Percentiles rank a stretch among this genome's conserved stretches.
Evolutionary conservation across 2,329 filamentous ascomycete genomes (phyloP).

Genomic region (Blastomyces emzantsi): DNA sequence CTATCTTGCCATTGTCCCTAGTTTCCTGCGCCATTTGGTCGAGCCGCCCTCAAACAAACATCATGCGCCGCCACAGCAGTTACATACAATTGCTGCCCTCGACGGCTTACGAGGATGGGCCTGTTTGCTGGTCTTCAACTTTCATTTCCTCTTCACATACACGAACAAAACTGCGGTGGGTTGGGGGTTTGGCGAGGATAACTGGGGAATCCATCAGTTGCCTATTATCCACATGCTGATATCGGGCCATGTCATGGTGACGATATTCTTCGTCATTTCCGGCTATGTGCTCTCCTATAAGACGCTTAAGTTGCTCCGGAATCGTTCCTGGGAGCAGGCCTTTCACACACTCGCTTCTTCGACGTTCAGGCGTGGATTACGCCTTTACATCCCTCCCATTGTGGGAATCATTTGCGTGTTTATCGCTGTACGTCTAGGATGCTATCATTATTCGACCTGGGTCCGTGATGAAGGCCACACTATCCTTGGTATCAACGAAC

Average conservation of each 20-base stretch:
- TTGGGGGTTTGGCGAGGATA: slow-evolving; percentile 34
- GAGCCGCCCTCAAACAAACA: slow-evolving; percentile 19
- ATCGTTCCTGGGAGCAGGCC: slow-evolving; percentile 31
- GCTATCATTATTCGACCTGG: slow-evolving; percentile 31
- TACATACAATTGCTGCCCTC: slow-evolving; percentile 33
- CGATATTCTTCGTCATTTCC: slow-evolving; percentile 41
- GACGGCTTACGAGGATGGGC: slow-evolving; percentile 39
- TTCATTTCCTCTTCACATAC: slow-evolving; percentile 39
- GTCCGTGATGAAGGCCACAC: slow-evolving; percentile 31
- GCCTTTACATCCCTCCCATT: slow-evolving; percentile 36
- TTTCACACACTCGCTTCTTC: slow-evolving; percentile 35
- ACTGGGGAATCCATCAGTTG: slow-evolving; percentile 34
- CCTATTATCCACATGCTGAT: slow-evolving; percentile 36
- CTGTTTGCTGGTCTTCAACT: slow-evolving; percentile 39
- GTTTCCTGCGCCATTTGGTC: slow-evolving; percentile 29
- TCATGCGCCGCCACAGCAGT: slow-evolving; percentile 22
- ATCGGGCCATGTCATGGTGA: slow-evolving; percentile 41
- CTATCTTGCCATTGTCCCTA: slow-evolving; percentile 23
- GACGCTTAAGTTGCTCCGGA: slow-evolving; percentile 33
- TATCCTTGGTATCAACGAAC: slow-evolving; percentile 35
- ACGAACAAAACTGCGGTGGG: slow-evolving; percentile 34
- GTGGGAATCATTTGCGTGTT: slow-evolving; percentile 31
- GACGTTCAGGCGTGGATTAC: slow-evolving; percentile 37
- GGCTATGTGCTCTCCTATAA: slow-evolving; percentile 40
- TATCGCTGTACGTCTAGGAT: slow-evolving; percentile 35